phyloP scores from a whole-genome alignment of 306 rosid species.

The Cyclanthera cordifolia region DNA sequence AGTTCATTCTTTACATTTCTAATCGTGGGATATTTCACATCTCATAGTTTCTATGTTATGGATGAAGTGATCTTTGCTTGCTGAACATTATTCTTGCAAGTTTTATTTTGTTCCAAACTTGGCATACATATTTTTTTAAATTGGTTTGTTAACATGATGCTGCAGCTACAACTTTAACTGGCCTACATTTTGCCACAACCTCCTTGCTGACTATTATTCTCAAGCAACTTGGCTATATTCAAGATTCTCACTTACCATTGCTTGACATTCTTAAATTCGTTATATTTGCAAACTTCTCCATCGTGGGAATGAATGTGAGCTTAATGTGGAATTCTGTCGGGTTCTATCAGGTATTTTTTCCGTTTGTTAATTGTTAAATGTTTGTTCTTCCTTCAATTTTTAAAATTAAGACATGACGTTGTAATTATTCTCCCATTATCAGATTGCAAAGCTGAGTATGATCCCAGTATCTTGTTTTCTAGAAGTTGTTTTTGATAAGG shows the following conservation, averaged over 20 bases:
- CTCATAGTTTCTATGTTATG: not conserved
- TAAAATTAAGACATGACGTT: not conserved
- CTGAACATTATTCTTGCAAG: not conserved
- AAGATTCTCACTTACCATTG: slow-evolving; percentile 62
- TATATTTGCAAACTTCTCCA: slow-evolving; percentile 79
- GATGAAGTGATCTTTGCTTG: not conserved
- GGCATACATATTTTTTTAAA: not conserved
- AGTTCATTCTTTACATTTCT: not conserved
- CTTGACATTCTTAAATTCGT: slow-evolving; percentile 67
- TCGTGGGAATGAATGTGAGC: slow-evolving; percentile 88
- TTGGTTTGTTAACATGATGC: not conserved
- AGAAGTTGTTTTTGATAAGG: slow-evolving; percentile 66
- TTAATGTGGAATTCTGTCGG: slow-evolving; percentile 97
- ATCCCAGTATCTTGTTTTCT: slow-evolving; percentile 75
- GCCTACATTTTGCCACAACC: slow-evolving; percentile 72
- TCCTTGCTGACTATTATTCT: slow-evolving; percentile 55
- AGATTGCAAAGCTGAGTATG: slow-evolving; percentile 90
- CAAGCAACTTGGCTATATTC: slow-evolving; percentile 62
- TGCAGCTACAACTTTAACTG: slow-evolving; percentile 90
- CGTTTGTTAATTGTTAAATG: not conserved
- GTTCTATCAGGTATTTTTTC: slow-evolving; percentile 63
- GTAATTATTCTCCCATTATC: slow-evolving; percentile 17
- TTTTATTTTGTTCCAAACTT: not conserved
- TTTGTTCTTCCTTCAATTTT: not conserved
- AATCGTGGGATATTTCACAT: not conserved